Conservation (phyloP, 2,329 filamentous ascomycete genomes). For the Trichoderma lentiforme region DNA sequence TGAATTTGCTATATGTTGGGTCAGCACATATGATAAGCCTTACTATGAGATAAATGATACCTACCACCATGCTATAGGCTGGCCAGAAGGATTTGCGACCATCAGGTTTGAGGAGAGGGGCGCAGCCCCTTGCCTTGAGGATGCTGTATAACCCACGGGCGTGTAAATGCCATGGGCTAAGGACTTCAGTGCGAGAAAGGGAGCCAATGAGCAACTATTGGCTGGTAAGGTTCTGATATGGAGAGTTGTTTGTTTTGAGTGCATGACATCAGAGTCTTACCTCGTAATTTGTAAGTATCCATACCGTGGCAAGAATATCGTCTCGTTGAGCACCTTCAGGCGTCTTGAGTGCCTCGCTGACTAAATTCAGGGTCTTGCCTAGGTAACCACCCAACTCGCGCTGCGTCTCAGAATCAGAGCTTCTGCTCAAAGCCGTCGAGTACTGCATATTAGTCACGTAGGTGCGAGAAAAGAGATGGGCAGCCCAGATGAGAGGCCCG, state of each 20-base stretch:
- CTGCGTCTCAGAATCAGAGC: constrained; percentile 27
- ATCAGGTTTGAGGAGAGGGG: constrained; percentile 23
- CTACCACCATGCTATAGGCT: constrained; percentile 38
- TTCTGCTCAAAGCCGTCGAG: constrained; percentile 29
- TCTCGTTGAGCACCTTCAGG: constrained; percentile 30
- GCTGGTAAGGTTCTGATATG: constrained; percentile 7
- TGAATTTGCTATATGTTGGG: constrained; percentile 36
- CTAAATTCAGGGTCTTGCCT: constrained; percentile 36
- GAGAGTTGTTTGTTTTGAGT: background rate
- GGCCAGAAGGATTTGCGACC: constrained; percentile 38
- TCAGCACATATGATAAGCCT: constrained; percentile 16
- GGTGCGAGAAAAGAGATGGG: constrained; percentile 40
- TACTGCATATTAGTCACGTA: constrained; percentile 38
- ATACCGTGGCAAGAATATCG: constrained; percentile 39
- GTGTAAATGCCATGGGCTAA: constrained; percentile 39
- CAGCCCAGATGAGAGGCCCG: constrained; percentile 38
- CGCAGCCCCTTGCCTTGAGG: constrained; percentile 33
- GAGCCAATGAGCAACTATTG: constrained; percentile 39
- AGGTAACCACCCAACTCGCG: constrained; percentile 36
- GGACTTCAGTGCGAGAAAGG: constrained; percentile 25
- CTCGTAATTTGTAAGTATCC: constrained; percentile 41
- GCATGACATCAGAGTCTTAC: constrained; percentile 20
- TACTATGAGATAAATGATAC: constrained; percentile 17
- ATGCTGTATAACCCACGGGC: constrained; percentile 36
- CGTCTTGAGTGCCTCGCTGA: constrained; percentile 37